These are phyloP conservation scores for Planoprotostelium fungivorum DNA, from an alignment of 78 protist species.

Conservation along the genomic window DNA sequence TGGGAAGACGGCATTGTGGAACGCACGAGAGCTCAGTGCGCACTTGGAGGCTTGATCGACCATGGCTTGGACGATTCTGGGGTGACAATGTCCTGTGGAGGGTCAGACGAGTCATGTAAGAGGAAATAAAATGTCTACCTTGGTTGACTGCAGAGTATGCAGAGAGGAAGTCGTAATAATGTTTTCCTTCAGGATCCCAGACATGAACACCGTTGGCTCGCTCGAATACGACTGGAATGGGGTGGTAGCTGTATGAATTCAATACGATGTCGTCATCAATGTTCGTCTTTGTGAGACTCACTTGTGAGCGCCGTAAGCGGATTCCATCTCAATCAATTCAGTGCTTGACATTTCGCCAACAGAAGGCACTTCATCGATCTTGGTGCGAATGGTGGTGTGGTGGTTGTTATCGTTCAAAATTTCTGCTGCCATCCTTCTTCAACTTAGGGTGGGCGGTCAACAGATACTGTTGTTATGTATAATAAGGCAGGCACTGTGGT, in stretches of 20 bases:
- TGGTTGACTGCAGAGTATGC: constrained; percentile 97
- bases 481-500: no score
- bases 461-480: no score
- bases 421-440: neutral
- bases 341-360: constrained; percentile 17
- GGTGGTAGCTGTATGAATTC: constrained; percentile 83
- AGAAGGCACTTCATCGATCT: neutral
- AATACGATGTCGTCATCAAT: neutral
- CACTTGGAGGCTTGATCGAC: constrained; percentile 72
- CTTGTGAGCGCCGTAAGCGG: constrained; percentile 47
- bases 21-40: constrained; percentile 95
- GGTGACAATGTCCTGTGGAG: constrained; percentile 93
- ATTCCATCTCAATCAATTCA: constrained; percentile 21
- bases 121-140: constrained; percentile 23
- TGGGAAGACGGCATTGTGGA: constrained; percentile 83
- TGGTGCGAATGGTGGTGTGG: neutral
- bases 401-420: neutral
- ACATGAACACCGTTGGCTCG: constrained; percentile 85
- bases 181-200: constrained; percentile 93
- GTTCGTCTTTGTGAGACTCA: neutral
- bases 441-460: neutral
- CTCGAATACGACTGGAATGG: constrained; percentile 93
- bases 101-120: neutral
- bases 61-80: constrained; percentile 82
- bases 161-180: constrained; percentile 90